phyloP scores from a whole-genome alignment of 2,329 filamentous ascomycete genomes.

The Bipolaris bicolor region DNA sequence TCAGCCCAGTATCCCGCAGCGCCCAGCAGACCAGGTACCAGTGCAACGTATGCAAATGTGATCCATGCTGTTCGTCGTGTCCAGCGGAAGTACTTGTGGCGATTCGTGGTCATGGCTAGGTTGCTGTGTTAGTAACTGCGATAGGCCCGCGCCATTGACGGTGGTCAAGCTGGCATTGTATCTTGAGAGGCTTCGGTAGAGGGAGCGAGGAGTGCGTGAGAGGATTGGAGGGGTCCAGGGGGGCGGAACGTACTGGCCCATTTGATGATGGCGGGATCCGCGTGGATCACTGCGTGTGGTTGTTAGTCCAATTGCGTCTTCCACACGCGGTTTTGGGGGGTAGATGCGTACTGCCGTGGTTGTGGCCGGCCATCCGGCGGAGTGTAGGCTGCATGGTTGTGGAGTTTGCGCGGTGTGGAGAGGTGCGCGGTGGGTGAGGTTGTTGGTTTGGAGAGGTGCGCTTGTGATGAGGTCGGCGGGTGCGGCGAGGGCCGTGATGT shows the following conservation, averaged over 20 bases:
- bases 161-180: no score
- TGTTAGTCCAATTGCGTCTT: constrained; percentile 36
- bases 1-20: constrained; percentile 81
- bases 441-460: constrained; percentile 15
- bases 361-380: constrained; percentile 39
- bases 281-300: constrained; percentile 52
- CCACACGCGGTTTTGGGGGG: neutral
- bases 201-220: no score
- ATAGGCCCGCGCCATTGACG: neutral
- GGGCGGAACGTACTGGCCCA: constrained; percentile 58
- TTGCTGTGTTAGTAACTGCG: constrained; percentile 15
- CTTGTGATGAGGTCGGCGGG: constrained; percentile 26
- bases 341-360: constrained; percentile 30
- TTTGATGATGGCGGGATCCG: constrained; percentile 63
- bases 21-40: constrained; percentile 73
- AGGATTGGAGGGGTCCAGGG: no score
- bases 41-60: constrained; percentile 75
- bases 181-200: constrained; percentile 23
- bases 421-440: constrained; percentile 18
- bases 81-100: constrained; percentile 96
- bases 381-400: constrained; percentile 18
- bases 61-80: constrained; percentile 81
- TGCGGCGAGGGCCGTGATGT: constrained; percentile 19
- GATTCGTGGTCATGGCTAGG: constrained; percentile 79
- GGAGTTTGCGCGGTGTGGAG: constrained; percentile 21